Evolutionary conservation across 2,329 filamentous ascomycete genomes (phyloP).

Genomic region (Gnomoniopsis smithogilvyi): DNA sequence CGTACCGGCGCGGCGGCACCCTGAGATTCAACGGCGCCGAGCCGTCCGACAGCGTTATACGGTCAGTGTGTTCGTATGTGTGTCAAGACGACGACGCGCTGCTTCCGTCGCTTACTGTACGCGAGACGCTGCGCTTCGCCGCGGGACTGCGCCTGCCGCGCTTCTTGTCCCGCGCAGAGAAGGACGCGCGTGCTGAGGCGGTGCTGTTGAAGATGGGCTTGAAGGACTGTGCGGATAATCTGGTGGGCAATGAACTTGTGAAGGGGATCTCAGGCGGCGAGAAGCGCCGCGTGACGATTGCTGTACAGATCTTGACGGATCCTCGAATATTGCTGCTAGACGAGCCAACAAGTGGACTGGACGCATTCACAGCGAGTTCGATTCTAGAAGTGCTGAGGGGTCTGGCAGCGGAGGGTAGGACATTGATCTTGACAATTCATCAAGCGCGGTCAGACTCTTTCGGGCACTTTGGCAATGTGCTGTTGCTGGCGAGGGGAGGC

Average conservation of each 20-base stretch:
- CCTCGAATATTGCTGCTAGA: constrained; percentile 71
- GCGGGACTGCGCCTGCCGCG: constrained; percentile 68
- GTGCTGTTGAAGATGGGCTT: constrained; percentile 72
- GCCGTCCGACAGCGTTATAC: constrained; percentile 65
- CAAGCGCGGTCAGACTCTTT: constrained; percentile 74
- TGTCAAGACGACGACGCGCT: constrained; percentile 77
- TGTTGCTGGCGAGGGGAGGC: constrained; percentile 69
- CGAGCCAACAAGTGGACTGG: constrained; percentile 72
- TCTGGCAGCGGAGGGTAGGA: constrained; percentile 69
- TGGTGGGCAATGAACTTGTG: constrained; percentile 68
- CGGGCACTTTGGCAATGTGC: constrained; percentile 65
- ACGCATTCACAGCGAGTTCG: constrained; percentile 74
- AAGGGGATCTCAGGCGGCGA: constrained; percentile 80
- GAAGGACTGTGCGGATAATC: constrained; percentile 73
- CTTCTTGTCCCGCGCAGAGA: constrained; percentile 68
- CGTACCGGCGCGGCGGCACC: constrained; percentile 58
- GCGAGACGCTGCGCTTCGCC: constrained; percentile 69
- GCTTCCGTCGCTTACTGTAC: constrained; percentile 69
- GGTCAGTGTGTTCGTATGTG: constrained; percentile 72
- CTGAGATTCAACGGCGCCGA: constrained; percentile 68
- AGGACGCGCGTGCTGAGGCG: constrained; percentile 65
- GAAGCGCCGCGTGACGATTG: constrained; percentile 74
- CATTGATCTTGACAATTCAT: constrained; percentile 73
- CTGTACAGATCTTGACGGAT: constrained; percentile 73
- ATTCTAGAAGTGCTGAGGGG: constrained; percentile 72